Evolutionary conservation across 148 eudicot genomes (phyloP), one percentile per base, ranked within the genome.

Genomic region (Rhododendron ferrugineum): DNA sequence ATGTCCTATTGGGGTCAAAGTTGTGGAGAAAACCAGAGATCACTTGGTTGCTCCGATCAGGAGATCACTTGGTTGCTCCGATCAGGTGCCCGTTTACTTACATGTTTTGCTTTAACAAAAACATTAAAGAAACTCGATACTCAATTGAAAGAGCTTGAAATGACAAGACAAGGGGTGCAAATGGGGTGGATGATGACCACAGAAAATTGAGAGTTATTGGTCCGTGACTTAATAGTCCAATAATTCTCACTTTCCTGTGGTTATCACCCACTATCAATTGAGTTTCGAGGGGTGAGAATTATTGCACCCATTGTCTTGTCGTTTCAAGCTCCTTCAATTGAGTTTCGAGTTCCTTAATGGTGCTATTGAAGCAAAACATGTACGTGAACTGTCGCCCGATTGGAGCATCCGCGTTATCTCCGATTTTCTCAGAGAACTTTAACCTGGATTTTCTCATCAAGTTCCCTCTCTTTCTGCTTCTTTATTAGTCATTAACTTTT

Each of bases 151-250:
- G 83, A 73, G 4, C 87, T 89, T 22, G 56, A 49, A 34, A 32
- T 26, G 30, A 85, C 47, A 49, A 26, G 34, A 4, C 74, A 81
- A 18, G 79, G 81, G 13, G 76, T 87, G 11, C 50, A 58, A n/a
- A 14, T 62, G 40, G 18, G 0, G 85, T 77, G 15, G 87, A 85
- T 56, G 93, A 84, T 47, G 90, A 87, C 49, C 82, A 72, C 6
- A 87, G 90, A 56, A 89, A 89, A 37, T 90, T 87, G 34, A 87
- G 90, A 81, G 30, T 46, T 40, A 52, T 87, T 44, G 86, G 83
- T 58, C 64, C 2, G 3, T 20, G 6, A 58, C 8, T 22, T 58
- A 20, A 20, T 20, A 20, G 64, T 58, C 83, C 86, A 36, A 87
- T 52, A 40, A 37, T 37, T 81, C 90, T 87, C 34, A 86, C 90